These are phyloP conservation scores for Entomortierella parvispora DNA, from an alignment of 192 early-diverging fungal genomes.

Conservation along the genomic window DNA sequence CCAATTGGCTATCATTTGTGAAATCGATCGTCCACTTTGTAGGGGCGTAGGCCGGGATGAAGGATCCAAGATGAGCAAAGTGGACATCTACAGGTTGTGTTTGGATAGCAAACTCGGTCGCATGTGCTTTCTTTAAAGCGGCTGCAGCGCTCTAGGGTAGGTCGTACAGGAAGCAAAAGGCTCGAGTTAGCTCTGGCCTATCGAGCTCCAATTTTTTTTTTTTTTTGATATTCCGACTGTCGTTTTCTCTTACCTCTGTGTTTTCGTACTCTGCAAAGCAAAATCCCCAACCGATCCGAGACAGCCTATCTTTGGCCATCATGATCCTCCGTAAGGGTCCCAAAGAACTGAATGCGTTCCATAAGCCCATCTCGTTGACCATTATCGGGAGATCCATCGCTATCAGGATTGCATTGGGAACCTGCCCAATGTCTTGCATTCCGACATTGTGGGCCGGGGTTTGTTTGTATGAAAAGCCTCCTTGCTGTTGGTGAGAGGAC, in stretches of 20 bases:
- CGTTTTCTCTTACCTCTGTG: slow-evolving; percentile 61
- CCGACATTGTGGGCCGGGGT: slow-evolving; percentile 65
- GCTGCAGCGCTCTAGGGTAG: slow-evolving; percentile 39
- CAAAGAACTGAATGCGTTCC: slow-evolving; percentile 24
- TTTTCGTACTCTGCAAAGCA: slow-evolving; percentile 69
- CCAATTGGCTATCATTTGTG: slow-evolving; percentile 49
- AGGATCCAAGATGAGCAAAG: slow-evolving; percentile 66
- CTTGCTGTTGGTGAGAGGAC: neutral
- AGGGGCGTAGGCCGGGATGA: slow-evolving; percentile 71
- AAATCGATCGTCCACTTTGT: slow-evolving; percentile 65
- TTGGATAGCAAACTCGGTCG: slow-evolving; percentile 56
- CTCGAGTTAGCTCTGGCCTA: neutral
- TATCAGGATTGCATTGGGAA: slow-evolving; percentile 65
- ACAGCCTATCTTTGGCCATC: slow-evolving; percentile 65
- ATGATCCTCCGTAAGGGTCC: slow-evolving; percentile 56
- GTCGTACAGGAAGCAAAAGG: neutral
- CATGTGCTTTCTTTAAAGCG: slow-evolving; percentile 29
- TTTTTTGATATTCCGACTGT: no score
- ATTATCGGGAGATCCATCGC: slow-evolving; percentile 67
- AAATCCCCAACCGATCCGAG: slow-evolving; percentile 69
- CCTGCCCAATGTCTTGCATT: slow-evolving; percentile 60
- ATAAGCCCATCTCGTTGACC: slow-evolving; percentile 66
- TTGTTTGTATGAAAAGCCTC: neutral
- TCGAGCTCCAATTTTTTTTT: no score
- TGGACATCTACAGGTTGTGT: slow-evolving; percentile 51